phyloP scores from a whole-genome alignment of 2,329 filamentous ascomycete species.

The Fusarium haematococcum region DNA sequence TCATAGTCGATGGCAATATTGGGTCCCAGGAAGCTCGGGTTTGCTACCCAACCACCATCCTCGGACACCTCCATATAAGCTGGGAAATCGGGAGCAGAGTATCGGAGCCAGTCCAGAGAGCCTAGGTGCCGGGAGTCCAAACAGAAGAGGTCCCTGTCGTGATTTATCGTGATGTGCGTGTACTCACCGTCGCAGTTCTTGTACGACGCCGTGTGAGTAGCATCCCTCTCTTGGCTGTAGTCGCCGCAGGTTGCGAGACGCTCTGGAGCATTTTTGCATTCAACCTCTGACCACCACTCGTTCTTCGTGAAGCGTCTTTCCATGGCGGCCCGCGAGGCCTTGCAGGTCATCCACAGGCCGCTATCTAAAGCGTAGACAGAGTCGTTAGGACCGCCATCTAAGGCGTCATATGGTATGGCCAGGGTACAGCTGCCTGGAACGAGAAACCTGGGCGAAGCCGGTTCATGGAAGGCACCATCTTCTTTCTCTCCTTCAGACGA shows the following conservation, averaged over 20 bases:
- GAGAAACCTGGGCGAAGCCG: too few species aligned
- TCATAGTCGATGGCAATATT: constrained; percentile 28
- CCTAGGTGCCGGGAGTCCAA: constrained; percentile 4
- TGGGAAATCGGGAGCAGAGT: not conserved
- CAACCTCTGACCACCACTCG: constrained; percentile 27
- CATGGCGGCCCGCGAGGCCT: constrained; percentile 23
- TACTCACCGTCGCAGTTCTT: not conserved
- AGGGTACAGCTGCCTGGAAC: not conserved
- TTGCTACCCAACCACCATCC: not conserved
- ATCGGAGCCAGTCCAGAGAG: not conserved
- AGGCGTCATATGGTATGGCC: constrained; percentile 11
- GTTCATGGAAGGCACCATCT: not conserved
- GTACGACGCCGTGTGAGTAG: constrained; percentile 17
- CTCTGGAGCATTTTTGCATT: not conserved
- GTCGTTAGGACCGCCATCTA: constrained; percentile 9
- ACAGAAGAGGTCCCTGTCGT: constrained; percentile 12
- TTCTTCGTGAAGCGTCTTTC: constrained; percentile 14
- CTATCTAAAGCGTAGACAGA: constrained; percentile 26
- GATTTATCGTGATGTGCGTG: constrained; percentile 19
- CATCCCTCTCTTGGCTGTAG: not conserved
- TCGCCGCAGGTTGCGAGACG: not conserved
- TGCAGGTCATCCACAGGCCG: constrained; percentile 16
- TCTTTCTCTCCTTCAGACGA: not conserved
- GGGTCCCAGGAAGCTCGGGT: constrained; percentile 11
- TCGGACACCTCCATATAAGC: not conserved